These are phyloP conservation scores for Sugiyamaella grinbergsii DNA, from an alignment of 1,139 yeast species.

Conservation along the genomic window DNA sequence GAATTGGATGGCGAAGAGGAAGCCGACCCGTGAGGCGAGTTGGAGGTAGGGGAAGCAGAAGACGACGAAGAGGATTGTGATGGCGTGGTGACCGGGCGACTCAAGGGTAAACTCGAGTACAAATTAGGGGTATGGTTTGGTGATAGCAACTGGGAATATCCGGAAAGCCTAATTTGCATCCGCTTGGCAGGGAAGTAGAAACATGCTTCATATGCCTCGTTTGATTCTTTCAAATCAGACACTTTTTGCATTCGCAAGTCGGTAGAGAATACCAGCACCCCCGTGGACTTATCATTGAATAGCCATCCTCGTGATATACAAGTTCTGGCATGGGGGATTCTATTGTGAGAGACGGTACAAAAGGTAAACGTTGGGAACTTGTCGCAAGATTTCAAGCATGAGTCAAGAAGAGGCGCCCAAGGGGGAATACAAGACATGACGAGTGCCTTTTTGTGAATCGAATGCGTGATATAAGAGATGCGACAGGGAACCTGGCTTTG, in stretches of 20 bases:
- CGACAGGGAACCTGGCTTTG: too few species aligned
- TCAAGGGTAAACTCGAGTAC: slow-evolving; percentile 18
- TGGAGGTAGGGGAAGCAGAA: slow-evolving; percentile 5
- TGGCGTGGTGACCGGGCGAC: slow-evolving; percentile 17
- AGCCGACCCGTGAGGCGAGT: slow-evolving; percentile 1
- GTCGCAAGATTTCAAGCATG: slow-evolving; percentile 27
- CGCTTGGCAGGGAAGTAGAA: slow-evolving; percentile 64
- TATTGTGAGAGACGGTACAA: slow-evolving; percentile 60
- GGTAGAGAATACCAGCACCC: slow-evolving; percentile 68
- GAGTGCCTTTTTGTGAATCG: not conserved
- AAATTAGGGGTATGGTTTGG: slow-evolving; percentile 18
- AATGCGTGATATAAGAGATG: too few species aligned
- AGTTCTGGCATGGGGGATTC: slow-evolving; percentile 68
- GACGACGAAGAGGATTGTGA: too few species aligned
- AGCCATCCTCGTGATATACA: slow-evolving; percentile 75
- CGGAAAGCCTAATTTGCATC: slow-evolving; percentile 73
- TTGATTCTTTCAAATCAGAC: slow-evolving; percentile 53
- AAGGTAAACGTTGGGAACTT: slow-evolving; percentile 55
- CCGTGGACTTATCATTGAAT: slow-evolving; percentile 67
- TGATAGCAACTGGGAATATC: slow-evolving; percentile 49
- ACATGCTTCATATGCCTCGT: slow-evolving; percentile 66
- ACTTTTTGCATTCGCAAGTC: slow-evolving; percentile 71
- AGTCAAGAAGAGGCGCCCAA: slow-evolving; percentile 37
- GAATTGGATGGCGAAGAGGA: slow-evolving; percentile 13
- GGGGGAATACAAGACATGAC: slow-evolving; percentile 35